These are phyloP conservation scores for Coleophoma cylindrospora DNA, from an alignment of 2,329 filamentous ascomycete genomes.

Conservation along the genomic window DNA sequence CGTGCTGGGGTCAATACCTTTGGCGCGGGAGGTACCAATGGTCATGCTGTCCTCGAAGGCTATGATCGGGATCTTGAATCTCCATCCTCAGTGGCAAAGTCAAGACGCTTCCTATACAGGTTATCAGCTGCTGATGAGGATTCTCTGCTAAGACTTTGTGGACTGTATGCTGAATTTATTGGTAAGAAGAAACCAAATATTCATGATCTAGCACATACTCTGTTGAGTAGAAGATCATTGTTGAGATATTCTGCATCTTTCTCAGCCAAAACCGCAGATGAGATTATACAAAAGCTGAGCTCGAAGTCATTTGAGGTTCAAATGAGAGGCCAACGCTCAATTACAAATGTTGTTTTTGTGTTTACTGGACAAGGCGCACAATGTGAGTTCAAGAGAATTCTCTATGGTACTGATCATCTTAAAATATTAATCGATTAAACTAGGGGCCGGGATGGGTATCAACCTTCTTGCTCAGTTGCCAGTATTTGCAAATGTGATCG, in stretches of 20 bases:
- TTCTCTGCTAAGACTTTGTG: slow-evolving; percentile 7
- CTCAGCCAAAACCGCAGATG: not conserved
- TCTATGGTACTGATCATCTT: too few species aligned
- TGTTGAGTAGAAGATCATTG: slow-evolving; percentile 11
- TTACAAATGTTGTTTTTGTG: slow-evolving; percentile 11
- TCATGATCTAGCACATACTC: slow-evolving; percentile 15
- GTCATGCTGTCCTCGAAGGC: slow-evolving; percentile 31
- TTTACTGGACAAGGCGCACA: slow-evolving; percentile 24
- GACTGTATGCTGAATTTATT: slow-evolving; percentile 1
- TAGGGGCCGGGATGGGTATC: not conserved
- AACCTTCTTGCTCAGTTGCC: not conserved
- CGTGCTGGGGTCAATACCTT: slow-evolving; percentile 26
- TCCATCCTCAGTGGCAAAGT: not conserved
- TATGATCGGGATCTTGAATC: not conserved
- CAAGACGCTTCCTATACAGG: slow-evolving; percentile 10
- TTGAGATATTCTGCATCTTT: slow-evolving; percentile 10
- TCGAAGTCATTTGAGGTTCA: not conserved
- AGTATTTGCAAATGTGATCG: not conserved
- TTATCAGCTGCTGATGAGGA: slow-evolving; percentile 6
- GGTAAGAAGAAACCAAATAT: slow-evolving; percentile 3
- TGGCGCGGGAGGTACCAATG: slow-evolving; percentile 39
- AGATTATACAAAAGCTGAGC: not conserved
- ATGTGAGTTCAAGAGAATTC: slow-evolving; percentile 4
- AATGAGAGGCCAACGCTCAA: not conserved
- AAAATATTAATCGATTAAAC: too few species aligned